Evolutionary conservation across 225 moss, liverwort and hornwort genomes (phyloP).

Genomic region (Physcomitrium patens): DNA sequence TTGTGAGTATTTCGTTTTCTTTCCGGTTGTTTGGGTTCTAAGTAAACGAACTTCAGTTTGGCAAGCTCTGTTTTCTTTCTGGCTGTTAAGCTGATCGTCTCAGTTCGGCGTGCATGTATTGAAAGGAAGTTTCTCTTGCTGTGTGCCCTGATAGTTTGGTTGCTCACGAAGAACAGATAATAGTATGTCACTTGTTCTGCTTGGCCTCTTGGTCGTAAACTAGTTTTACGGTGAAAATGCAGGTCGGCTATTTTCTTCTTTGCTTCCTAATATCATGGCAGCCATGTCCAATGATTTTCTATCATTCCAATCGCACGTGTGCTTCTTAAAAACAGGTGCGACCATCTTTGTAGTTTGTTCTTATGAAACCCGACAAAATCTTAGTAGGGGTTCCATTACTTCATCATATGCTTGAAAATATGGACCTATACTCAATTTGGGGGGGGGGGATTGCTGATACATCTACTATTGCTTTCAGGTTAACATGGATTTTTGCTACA

Average conservation of each 20-base stretch:
- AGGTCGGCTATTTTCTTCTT: conserved; percentile 76
- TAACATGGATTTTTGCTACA: neutral
- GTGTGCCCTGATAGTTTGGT: neutral
- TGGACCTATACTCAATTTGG: neutral
- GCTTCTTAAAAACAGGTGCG: conserved; percentile 91
- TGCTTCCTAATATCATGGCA: conserved; percentile 81
- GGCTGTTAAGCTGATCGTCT: neutral
- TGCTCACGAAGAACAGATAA: neutral
- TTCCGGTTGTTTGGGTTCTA: neutral
- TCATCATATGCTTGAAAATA: no score
- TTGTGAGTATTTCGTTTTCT: neutral
- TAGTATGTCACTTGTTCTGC: conserved; percentile 10
- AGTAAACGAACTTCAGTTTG: neutral
- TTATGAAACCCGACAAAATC: neutral
- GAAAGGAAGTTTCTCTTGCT: conserved; percentile 3
- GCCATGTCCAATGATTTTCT: conserved; percentile 80
- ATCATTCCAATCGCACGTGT: conserved; percentile 81
- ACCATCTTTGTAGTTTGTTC: conserved; percentile 12
- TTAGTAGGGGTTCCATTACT: conserved; percentile 5
- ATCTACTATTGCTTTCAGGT: neutral
- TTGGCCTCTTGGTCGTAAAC: conserved; percentile 8
- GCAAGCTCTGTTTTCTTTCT: no score
- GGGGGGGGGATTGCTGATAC: neutral
- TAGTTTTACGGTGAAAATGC: conserved; percentile 38
- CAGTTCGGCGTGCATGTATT: conserved; percentile 18